Conservation (phyloP, 139 green algal species). For the Volvox africanus region DNA sequence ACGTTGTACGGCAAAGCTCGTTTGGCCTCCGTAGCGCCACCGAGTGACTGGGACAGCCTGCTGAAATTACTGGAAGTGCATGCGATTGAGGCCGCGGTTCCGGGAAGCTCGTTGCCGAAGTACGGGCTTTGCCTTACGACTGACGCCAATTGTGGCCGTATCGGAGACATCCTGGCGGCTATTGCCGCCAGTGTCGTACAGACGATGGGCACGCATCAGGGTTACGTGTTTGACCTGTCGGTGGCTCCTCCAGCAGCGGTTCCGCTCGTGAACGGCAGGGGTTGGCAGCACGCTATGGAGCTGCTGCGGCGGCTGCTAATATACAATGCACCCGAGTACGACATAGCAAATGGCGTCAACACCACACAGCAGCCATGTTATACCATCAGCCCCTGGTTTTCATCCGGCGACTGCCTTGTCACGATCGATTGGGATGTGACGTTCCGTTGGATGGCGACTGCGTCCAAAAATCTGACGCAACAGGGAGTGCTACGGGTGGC, state of each 20-base stretch:
- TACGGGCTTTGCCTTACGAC: conserved; percentile 33
- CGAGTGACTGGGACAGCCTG: conserved; percentile 18
- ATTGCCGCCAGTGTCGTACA: conserved; percentile 21
- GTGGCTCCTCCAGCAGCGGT: not conserved
- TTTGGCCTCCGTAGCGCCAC: not conserved
- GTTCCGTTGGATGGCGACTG: not conserved
- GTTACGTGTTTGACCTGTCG: conserved; percentile 23
- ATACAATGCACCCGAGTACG: conserved; percentile 29
- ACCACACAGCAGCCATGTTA: not conserved
- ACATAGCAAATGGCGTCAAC: not conserved
- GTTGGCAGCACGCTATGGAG: not conserved
- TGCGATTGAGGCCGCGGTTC: not conserved
- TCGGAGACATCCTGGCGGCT: conserved; percentile 8
- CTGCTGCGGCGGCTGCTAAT: not conserved
- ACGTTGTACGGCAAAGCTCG: not conserved
- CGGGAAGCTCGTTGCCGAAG: not conserved
- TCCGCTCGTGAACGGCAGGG: conserved; percentile 25
- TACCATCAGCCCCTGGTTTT: not conserved
- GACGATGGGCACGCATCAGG: conserved; percentile 1
- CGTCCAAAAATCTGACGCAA: not conserved
- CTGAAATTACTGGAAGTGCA: conserved; percentile 2
- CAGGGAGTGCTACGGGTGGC: not conserved
- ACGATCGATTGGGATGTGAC: conserved; percentile 21
- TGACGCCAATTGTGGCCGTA: not conserved
- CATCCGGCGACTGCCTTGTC: not conserved